Conservation (phyloP, 2,329 filamentous ascomycete species). For the Coniochaeta pulveracea region DNA sequence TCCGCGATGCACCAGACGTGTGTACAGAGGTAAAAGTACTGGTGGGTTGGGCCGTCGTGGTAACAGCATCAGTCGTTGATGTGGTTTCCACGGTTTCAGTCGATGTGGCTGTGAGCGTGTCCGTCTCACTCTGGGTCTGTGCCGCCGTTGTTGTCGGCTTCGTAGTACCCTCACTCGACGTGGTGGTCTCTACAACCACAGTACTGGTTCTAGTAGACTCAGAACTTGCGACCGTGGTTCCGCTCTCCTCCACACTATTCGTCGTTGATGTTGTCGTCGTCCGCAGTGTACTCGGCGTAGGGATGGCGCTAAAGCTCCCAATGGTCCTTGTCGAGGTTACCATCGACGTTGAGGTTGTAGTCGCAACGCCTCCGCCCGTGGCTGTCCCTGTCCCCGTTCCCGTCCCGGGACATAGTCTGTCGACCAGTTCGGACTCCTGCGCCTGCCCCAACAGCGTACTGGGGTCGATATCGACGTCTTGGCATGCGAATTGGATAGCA, state of each 20-base stretch:
- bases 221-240: not conserved
- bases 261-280: not conserved
- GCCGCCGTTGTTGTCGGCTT: not conserved
- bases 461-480: no score
- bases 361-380: conserved; percentile 11
- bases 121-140: not conserved
- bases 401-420: not conserved
- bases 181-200: not conserved
- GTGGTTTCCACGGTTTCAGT: not conserved
- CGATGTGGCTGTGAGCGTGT: conserved; percentile 1
- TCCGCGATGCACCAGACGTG: conserved; percentile 5
- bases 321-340: not conserved
- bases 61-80: no score
- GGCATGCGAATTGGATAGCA: no score
- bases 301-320: not conserved
- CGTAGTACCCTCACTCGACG: not conserved
- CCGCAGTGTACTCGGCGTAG: not conserved
- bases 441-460: no score
- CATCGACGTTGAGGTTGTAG: conserved; percentile 3
- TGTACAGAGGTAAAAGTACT: not conserved
- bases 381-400: conserved; percentile 18
- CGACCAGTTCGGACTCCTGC: not conserved
- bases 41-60: no score
- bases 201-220: not conserved
- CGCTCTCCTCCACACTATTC: not conserved